These are phyloP conservation scores for Fraxinus americana DNA, from an alignment of 257 asterid species.

Conservation along the genomic window DNA sequence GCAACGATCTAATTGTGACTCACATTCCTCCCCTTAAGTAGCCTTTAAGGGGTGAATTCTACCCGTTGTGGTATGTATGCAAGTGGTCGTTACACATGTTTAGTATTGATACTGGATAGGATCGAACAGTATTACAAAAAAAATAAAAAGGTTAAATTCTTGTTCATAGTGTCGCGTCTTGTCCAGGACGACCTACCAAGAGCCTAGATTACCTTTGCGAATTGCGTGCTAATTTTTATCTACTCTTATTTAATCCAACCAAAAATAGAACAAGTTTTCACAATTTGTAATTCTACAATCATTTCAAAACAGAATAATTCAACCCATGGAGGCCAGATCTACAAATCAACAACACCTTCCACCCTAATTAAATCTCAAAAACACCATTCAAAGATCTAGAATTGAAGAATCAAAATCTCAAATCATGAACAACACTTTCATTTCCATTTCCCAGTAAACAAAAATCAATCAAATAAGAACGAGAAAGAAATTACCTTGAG, in stretches of 20 bases:
- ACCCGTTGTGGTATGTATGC: not conserved
- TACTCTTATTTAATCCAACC: not conserved
- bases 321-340: not conserved
- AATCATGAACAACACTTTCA: not conserved
- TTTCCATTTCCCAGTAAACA: not conserved
- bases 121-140: not conserved
- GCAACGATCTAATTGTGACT: not conserved
- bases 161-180: not conserved
- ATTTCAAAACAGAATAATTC: not conserved
- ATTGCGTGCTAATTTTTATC: not conserved
- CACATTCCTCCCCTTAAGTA: not conserved
- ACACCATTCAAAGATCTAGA: not conserved
- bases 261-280: not conserved
- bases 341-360: not conserved
- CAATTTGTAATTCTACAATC: not conserved
- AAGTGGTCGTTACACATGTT: not conserved
- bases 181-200: not conserved
- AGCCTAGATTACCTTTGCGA: not conserved
- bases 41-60: not conserved
- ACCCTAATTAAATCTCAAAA: not conserved
- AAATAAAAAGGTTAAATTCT: too few species aligned
- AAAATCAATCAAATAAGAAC: not conserved
- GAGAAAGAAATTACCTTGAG: conserved; percentile 39
- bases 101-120: not conserved
- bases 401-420: not conserved